Percentiles rank a stretch among this genome's conserved stretches.
phyloP scores from a whole-genome alignment of 495 filamentous ascomycete genomes.

The Entonaema liquescens region DNA sequence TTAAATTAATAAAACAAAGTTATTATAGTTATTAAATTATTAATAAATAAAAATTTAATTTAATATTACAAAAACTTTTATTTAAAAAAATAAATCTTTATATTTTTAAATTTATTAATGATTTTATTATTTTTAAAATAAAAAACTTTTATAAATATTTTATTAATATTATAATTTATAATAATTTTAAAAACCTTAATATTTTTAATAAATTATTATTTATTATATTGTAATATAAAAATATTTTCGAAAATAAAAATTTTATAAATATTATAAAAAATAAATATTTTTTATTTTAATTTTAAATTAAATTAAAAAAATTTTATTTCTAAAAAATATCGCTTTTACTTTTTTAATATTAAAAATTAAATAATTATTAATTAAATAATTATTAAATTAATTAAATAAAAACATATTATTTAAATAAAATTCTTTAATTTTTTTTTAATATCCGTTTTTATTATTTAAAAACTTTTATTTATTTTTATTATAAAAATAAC shows the following conservation, averaged over 20 bases:
- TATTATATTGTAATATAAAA: not conserved
- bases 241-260: slow-evolving; percentile 1
- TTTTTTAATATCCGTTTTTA: not conserved
- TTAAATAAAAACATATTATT: not conserved
- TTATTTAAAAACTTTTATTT: slow-evolving; percentile 1
- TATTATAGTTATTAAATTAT: not conserved
- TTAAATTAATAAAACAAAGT: not conserved
- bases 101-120: too few species aligned
- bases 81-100: too few species aligned
- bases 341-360: too few species aligned
- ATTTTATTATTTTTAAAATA: too few species aligned
- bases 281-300: slow-evolving; percentile 2
- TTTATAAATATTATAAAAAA: not conserved
- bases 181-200: too few species aligned
- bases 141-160: too few species aligned
- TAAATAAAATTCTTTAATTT: too few species aligned
- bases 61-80: too few species aligned
- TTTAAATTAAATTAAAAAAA: slow-evolving; percentile 4
- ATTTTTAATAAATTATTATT: not conserved
- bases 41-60: not conserved
- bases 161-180: too few species aligned
- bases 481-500: not conserved
- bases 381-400: not conserved
- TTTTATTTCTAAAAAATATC: not conserved
- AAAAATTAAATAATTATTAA: not conserved